These are phyloP conservation scores for Nemophila menziesii DNA, from an alignment of 257 asterid species.

Conservation along the genomic window DNA sequence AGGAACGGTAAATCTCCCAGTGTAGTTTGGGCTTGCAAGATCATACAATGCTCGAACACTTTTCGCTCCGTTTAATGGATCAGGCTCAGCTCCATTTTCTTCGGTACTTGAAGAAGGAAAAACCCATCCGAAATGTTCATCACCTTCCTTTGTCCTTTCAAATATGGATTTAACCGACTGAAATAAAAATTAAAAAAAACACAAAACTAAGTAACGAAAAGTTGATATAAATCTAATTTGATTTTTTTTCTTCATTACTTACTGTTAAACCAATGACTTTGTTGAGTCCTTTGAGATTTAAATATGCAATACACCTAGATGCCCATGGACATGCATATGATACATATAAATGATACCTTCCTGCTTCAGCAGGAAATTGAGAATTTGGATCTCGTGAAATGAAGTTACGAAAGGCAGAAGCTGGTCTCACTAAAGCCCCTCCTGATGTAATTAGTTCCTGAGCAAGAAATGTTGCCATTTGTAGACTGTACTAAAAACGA, in stretches of 20 bases:
- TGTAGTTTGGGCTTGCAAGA: constrained; percentile 68
- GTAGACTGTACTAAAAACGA: constrained; percentile 19
- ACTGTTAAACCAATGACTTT: constrained; percentile 65
- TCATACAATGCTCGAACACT: constrained; percentile 69
- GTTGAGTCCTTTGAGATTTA: constrained; percentile 80
- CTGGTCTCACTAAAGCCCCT: constrained; percentile 72
- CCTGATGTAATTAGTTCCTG: constrained; percentile 66
- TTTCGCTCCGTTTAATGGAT: constrained; percentile 59
- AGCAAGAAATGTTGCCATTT: constrained; percentile 61
- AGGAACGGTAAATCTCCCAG: constrained; percentile 85
- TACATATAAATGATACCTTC: constrained; percentile 77
- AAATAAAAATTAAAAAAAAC: constrained; percentile 5
- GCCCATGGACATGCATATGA: constrained; percentile 99
- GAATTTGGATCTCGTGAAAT: constrained; percentile 59
- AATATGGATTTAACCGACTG: constrained; percentile 78
- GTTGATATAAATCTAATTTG: neutral
- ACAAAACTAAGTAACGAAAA: neutral
- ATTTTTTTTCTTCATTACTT: constrained; percentile 8
- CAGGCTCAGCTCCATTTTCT: constrained; percentile 79
- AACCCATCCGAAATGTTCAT: constrained; percentile 96
- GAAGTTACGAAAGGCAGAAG: constrained; percentile 59
- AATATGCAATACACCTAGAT: constrained; percentile 75
- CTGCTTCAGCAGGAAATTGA: constrained; percentile 63
- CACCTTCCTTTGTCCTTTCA: constrained; percentile 83
- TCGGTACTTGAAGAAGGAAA: constrained; percentile 55